Percentiles rank a stretch among this genome's conserved stretches.
Evolutionary conservation across 352 stramenopile species (phyloP).

Genomic region (Globisporangium nodosum): DNA sequence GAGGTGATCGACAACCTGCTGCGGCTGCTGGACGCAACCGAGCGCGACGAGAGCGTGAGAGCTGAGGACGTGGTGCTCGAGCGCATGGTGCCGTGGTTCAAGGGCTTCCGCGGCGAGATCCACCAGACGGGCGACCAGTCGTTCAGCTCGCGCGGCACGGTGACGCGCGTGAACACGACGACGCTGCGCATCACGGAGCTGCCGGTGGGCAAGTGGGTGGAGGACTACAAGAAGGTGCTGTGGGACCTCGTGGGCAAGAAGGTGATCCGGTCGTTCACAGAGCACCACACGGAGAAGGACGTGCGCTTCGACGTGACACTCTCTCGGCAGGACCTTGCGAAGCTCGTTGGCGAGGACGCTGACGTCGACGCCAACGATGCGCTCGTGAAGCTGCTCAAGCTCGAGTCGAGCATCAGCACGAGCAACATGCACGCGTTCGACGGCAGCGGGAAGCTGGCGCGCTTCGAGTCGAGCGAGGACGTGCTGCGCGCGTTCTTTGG

Average conservation of each 20-base stretch:
- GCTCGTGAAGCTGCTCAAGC: conserved; percentile 91
- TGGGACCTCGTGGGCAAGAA: conserved; percentile 90
- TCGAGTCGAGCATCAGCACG: conserved; percentile 91
- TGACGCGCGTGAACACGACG: conserved; percentile 84
- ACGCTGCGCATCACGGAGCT: conserved; percentile 96
- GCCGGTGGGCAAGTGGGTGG: conserved; percentile 96
- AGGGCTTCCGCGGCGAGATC: conserved; percentile 94
- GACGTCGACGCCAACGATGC: conserved; percentile 27
- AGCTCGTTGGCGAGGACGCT: conserved; percentile 34
- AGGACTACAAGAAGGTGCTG: conserved; percentile 98
- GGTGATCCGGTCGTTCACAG: conserved; percentile 87
- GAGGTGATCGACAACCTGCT: conserved; percentile 96
- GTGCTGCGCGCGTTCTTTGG: conserved; percentile 94
- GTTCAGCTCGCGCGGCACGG: conserved; percentile 69
- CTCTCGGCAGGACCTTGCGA: conserved; percentile 76
- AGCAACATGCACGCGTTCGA: conserved; percentile 99
- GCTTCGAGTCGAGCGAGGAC: conserved; percentile 86
- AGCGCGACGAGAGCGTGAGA: conserved; percentile 34
- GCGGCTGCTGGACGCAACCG: conserved; percentile 54
- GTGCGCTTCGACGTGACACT: conserved; percentile 80
- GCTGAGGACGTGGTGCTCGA: conserved; percentile 24
- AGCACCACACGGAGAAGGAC: conserved; percentile 95
- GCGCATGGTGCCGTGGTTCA: conserved; percentile 93
- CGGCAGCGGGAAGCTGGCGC: conserved; percentile 83
- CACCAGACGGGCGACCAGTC: conserved; percentile 52